phyloP scores from a whole-genome alignment of 2,329 filamentous ascomycete genomes.

The Arthrobotrys conoides region DNA sequence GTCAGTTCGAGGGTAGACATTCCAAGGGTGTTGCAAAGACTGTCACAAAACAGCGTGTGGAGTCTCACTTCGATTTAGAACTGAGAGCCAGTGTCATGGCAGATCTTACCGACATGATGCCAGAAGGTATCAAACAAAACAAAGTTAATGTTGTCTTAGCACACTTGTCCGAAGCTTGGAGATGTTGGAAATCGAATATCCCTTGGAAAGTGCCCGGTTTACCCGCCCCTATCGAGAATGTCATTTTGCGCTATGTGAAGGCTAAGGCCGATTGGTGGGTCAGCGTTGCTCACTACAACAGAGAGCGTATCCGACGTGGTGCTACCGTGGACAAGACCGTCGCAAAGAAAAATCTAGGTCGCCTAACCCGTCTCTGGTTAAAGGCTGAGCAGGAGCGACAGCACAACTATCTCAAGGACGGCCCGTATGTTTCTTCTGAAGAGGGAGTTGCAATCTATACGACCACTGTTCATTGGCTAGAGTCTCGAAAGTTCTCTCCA shows the following conservation, averaged over 20 bases:
- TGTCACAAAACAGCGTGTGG: slow-evolving; percentile 98
- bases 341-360: slow-evolving; percentile 97
- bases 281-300: slow-evolving; percentile 98
- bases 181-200: slow-evolving; percentile 99
- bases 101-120: slow-evolving; percentile 99
- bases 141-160: slow-evolving; percentile 98
- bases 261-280: slow-evolving; percentile 99
- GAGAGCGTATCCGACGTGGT: slow-evolving; percentile 94
- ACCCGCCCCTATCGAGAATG: slow-evolving; percentile 97
- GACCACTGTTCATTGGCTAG: slow-evolving; percentile 97
- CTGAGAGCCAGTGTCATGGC: slow-evolving; percentile 98
- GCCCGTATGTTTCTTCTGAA: slow-evolving; percentile 97
- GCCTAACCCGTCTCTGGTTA: slow-evolving; percentile 93
- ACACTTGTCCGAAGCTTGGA: slow-evolving; percentile 97
- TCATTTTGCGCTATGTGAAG: slow-evolving; percentile 98
- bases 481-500: slow-evolving; percentile 97
- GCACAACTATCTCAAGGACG: slow-evolving; percentile 99
- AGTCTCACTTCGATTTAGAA: slow-evolving; percentile 98
- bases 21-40: slow-evolving; percentile 99
- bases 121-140: slow-evolving; percentile 98
- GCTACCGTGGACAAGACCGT: slow-evolving; percentile 99
- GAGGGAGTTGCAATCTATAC: slow-evolving; percentile 99
- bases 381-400: slow-evolving; percentile 98
- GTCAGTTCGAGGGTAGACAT: slow-evolving; percentile 97
- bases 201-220: slow-evolving; percentile 99